Conservation (phyloP, 257 asterid species). For the Rhazya stricta region DNA sequence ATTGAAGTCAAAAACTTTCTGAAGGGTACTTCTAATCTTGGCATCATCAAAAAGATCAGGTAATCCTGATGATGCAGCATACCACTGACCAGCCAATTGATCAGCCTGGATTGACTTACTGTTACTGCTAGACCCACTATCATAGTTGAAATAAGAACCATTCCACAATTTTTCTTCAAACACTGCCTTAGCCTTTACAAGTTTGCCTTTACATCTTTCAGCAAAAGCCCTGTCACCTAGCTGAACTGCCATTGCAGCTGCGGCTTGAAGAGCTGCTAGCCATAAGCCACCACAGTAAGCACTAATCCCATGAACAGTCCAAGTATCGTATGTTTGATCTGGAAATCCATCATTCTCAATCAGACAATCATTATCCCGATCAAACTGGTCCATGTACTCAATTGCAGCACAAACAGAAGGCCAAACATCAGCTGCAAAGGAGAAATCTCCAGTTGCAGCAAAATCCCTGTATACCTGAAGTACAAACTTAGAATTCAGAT, state of each 20-base stretch:
- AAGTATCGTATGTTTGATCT: slow-evolving; percentile 90
- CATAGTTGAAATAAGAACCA: slow-evolving; percentile 87
- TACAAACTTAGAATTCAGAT: slow-evolving; percentile 84
- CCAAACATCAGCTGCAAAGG: slow-evolving; percentile 89
- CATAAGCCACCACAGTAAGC: slow-evolving; percentile 96
- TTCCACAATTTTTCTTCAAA: slow-evolving; percentile 87
- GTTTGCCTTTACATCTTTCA: slow-evolving; percentile 58
- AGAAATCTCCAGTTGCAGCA: slow-evolving; percentile 78
- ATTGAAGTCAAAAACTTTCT: slow-evolving; percentile 74
- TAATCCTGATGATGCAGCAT: slow-evolving; percentile 86
- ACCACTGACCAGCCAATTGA: slow-evolving; percentile 99
- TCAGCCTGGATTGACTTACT: slow-evolving; percentile 95
- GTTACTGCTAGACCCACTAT: slow-evolving; percentile 84
- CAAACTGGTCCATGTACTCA: slow-evolving; percentile 98
- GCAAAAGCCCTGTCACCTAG: slow-evolving; percentile 78
- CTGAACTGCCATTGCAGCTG: slow-evolving; percentile 81
- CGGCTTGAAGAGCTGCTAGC: slow-evolving; percentile 97
- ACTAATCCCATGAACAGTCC: slow-evolving; percentile 97
- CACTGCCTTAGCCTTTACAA: slow-evolving; percentile 55
- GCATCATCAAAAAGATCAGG: slow-evolving; percentile 70
- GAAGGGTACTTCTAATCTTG: slow-evolving; percentile 71
- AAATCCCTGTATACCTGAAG: slow-evolving; percentile 94
- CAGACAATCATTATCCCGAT: slow-evolving; percentile 69
- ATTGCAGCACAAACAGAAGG: slow-evolving; percentile 94
- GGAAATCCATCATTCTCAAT: slow-evolving; percentile 97